phyloP scores from a whole-genome alignment of 257 asterid genomes.

The Verbena officinalis region DNA sequence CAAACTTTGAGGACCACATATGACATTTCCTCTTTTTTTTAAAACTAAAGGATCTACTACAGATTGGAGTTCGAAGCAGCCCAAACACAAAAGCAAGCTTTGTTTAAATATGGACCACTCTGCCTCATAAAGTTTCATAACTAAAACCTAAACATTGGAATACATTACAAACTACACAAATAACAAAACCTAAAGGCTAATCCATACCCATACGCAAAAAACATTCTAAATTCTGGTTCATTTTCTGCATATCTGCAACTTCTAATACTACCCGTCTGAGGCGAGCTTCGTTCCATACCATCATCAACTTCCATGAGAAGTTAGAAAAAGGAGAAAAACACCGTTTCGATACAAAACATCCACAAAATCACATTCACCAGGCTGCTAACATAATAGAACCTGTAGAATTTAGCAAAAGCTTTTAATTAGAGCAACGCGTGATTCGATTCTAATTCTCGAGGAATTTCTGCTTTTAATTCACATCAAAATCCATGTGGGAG shows the following conservation, averaged over 20 bases:
- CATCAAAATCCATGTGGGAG: no score
- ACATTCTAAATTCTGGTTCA: constrained; percentile 2
- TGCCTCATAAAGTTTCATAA: constrained; percentile 4
- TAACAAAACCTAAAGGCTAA: constrained; percentile 14
- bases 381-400: background rate
- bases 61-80: background rate
- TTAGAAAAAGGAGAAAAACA: no score
- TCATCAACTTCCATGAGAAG: background rate
- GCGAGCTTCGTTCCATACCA: constrained; percentile 8
- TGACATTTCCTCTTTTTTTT: background rate
- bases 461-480: no score
- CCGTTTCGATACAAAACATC: background rate
- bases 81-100: constrained; percentile 9
- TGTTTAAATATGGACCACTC: constrained; percentile 8
- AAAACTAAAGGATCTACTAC: background rate
- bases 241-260: constrained; percentile 12
- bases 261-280: constrained; percentile 15
- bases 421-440: no score
- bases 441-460: no score
- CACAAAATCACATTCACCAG: background rate
- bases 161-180: constrained; percentile 35
- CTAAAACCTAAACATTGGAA: constrained; percentile 7
- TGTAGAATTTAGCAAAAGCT: background rate
- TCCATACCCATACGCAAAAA: background rate
- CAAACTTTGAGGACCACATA: no score